These are phyloP conservation scores for Dactylellina leptospora DNA, from an alignment of 2,329 filamentous ascomycete species.

Conservation along the genomic window DNA sequence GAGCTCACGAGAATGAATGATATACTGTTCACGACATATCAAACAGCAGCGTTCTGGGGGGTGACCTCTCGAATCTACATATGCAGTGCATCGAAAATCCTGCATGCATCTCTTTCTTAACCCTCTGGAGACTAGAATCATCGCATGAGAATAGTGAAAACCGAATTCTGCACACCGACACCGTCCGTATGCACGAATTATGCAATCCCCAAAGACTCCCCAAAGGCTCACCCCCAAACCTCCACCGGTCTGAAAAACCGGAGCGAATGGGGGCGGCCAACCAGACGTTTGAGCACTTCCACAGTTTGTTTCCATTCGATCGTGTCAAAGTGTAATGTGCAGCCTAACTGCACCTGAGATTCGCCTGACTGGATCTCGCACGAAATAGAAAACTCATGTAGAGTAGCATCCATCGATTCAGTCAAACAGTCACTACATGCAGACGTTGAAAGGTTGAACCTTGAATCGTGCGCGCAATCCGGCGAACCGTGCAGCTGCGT, in stretches of 20 bases:
- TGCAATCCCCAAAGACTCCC: conserved; percentile 49
- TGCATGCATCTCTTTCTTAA: conserved; percentile 25
- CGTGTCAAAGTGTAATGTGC: too few relatives aligned
- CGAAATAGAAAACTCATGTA: conserved; percentile 19
- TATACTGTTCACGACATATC: conserved; percentile 19
- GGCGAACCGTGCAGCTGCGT: conserved; percentile 19
- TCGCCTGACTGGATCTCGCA: conserved; percentile 34
- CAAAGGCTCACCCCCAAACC: too few relatives aligned
- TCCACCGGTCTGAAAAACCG: too few relatives aligned
- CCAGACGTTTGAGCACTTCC: too few relatives aligned
- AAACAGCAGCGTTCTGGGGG: neutral
- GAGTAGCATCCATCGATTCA: conserved; percentile 29
- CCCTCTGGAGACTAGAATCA: conserved; percentile 14
- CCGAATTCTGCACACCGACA: conserved; percentile 16
- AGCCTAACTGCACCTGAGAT: conserved; percentile 40
- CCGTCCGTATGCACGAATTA: conserved; percentile 40
- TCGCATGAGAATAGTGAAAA: conserved; percentile 23
- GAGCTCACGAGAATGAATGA: conserved; percentile 19
- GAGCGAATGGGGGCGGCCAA: too few relatives aligned
- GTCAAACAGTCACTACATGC: conserved; percentile 15
- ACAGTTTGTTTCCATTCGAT: too few relatives aligned
- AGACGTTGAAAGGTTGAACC: conserved; percentile 23
- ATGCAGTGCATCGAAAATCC: conserved; percentile 43
- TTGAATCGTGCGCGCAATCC: conserved; percentile 31
- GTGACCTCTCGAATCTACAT: conserved; percentile 12